These are phyloP conservation scores for Pseudogymnoascus sp. DNA, from an alignment of 2,329 filamentous ascomycete genomes.

Conservation along the genomic window DNA sequence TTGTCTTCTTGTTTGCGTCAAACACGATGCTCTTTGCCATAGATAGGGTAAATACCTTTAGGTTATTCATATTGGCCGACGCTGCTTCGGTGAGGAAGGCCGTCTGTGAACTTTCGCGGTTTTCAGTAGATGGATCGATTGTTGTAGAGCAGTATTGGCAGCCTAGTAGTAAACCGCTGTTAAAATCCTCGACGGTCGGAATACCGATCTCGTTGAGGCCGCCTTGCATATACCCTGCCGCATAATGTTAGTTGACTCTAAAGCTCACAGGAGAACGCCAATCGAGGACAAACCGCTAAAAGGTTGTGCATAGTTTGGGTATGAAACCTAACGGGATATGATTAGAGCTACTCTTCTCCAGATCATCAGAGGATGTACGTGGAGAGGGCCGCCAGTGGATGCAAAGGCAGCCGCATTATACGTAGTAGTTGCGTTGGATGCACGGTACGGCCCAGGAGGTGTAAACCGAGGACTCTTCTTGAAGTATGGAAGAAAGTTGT, in stretches of 20 bases:
- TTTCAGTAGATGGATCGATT: slow-evolving; percentile 24
- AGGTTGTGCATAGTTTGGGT: slow-evolving; percentile 33
- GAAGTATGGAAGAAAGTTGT: slow-evolving; percentile 29
- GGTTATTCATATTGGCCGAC: slow-evolving; percentile 22
- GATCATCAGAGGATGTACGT: slow-evolving; percentile 13
- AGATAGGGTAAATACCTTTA: slow-evolving; percentile 36
- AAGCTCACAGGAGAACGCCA: not conserved
- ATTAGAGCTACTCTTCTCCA: not conserved
- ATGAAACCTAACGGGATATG: slow-evolving; percentile 28
- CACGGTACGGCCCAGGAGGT: slow-evolving; percentile 23
- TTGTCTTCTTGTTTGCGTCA: slow-evolving; percentile 33
- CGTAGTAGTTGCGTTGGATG: slow-evolving; percentile 23
- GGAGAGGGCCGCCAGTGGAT: slow-evolving; percentile 29
- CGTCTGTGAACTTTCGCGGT: slow-evolving; percentile 31
- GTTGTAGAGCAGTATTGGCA: slow-evolving; percentile 28
- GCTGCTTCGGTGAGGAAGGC: slow-evolving; percentile 27
- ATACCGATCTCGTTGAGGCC: slow-evolving; percentile 37
- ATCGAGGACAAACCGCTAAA: slow-evolving; percentile 19
- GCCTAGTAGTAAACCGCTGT: slow-evolving; percentile 35
- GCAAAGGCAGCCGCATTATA: slow-evolving; percentile 29
- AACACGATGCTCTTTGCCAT: slow-evolving; percentile 41
- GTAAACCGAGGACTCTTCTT: slow-evolving; percentile 28
- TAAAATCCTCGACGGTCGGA: slow-evolving; percentile 30
- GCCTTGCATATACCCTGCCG: slow-evolving; percentile 31
- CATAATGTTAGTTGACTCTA: not conserved